These are phyloP conservation scores for Plasmodium cynomolgi DNA, from an alignment of 169 alveolate genomes.

Conservation along the genomic window DNA sequence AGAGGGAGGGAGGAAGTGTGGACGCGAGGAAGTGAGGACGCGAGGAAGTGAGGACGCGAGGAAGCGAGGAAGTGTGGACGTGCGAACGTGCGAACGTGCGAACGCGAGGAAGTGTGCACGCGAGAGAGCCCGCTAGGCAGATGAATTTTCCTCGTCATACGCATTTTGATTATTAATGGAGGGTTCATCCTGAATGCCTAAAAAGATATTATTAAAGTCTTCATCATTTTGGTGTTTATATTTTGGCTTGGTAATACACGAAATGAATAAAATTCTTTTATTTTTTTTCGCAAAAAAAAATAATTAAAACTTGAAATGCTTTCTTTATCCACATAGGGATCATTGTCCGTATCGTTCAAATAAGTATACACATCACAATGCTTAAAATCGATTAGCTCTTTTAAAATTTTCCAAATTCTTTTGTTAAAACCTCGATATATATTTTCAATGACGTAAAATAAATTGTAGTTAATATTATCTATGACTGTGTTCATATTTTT, in stretches of 20 bases:
- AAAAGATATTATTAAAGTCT: slow-evolving; percentile 50
- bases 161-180: slow-evolving; percentile 27
- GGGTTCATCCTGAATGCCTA: slow-evolving; percentile 54
- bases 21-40: too few species aligned
- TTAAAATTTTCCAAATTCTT: slow-evolving; percentile 82
- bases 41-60: too few species aligned
- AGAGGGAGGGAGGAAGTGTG: too few species aligned
- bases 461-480: slow-evolving; percentile 81
- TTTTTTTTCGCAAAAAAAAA: slow-evolving; percentile 82
- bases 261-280: slow-evolving; percentile 79
- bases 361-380: slow-evolving; percentile 83
- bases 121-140: not conserved
- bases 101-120: too few species aligned
- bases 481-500: slow-evolving; percentile 80
- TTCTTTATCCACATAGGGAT: slow-evolving; percentile 79
- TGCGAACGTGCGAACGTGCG: too few species aligned
- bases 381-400: slow-evolving; percentile 81
- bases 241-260: slow-evolving; percentile 81
- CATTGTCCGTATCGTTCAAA: slow-evolving; percentile 81
- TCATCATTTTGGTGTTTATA: slow-evolving; percentile 66
- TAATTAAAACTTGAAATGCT: slow-evolving; percentile 82
- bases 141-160: slow-evolving; percentile 32
- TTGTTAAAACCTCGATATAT: slow-evolving; percentile 78
- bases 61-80: too few species aligned
- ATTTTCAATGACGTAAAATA: slow-evolving; percentile 80